These are phyloP conservation scores for Apodospora peruviana DNA, from an alignment of 495 filamentous ascomycete genomes.

Conservation along the genomic window DNA sequence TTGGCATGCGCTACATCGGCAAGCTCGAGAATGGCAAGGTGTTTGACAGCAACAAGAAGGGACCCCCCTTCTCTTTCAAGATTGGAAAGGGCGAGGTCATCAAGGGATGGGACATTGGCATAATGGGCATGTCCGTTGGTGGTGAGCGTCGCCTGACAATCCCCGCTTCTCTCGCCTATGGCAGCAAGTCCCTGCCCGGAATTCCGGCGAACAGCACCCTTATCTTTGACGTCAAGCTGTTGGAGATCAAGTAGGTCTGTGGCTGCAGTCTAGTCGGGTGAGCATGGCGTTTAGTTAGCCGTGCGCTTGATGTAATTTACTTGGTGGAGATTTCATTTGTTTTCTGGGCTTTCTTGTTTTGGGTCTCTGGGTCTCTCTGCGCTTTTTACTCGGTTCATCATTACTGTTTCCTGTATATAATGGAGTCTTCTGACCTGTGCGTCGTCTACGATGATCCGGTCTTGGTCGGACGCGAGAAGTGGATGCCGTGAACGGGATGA, in stretches of 20 bases:
- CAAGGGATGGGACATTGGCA: constrained; percentile 95
- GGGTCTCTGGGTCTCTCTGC: too few relatives aligned
- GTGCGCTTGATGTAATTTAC: too few relatives aligned
- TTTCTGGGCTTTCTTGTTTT: too few relatives aligned
- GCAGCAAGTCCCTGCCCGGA: constrained; percentile 66
- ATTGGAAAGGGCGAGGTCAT: constrained; percentile 92
- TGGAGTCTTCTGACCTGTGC: constrained; percentile 34
- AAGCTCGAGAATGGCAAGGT: constrained; percentile 88
- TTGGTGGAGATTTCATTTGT: too few relatives aligned
- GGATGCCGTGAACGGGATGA: constrained; percentile 38
- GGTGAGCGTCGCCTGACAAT: constrained; percentile 89
- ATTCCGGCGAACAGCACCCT: constrained; percentile 89
- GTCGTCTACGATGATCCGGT: constrained; percentile 33
- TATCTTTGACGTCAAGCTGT: constrained; percentile 86
- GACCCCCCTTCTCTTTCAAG: constrained; percentile 92
- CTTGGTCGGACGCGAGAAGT: constrained; percentile 28
- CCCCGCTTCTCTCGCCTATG: constrained; percentile 80
- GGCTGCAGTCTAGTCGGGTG: too few relatives aligned
- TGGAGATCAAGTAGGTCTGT: constrained; percentile 58
- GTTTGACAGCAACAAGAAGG: constrained; percentile 97
- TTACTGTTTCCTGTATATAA: constrained; percentile 6
- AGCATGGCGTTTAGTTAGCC: too few relatives aligned
- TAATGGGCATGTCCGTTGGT: constrained; percentile 85
- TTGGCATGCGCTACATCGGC: constrained; percentile 95
- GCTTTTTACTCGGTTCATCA: constrained; percentile 3